Base-by-base conservation (phyloP, 495 filamentous ascomycete genomes). In the Neurospora sp. region DNA sequence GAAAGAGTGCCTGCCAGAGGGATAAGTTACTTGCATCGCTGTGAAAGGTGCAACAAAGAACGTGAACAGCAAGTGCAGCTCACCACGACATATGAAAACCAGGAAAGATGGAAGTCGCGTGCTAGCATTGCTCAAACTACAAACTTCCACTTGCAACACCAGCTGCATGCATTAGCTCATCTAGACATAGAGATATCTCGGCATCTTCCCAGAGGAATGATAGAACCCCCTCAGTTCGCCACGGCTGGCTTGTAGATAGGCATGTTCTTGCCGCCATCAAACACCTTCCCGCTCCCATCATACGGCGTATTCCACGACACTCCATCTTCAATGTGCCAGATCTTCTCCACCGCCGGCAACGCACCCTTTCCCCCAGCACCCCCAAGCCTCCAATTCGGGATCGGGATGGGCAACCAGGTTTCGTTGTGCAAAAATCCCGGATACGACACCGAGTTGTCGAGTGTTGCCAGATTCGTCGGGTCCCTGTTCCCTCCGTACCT, bases 401-500 rank as follows among this genome's bases (percentile, higher is more conserved):
- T 73, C 7, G 86, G 85, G 39, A 85, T 80, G 3, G 80, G 76
- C 12, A 75, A 38, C 1, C 39, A 69, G 3, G 78, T 69, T 31
- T 82, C 78, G 70, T 80, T 76, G 75, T 84, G 80, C 14, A 92
- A 81, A 12, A 85, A 82, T 20, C 92, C 89, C 6, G 88, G 82
- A 77, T 91, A 87, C 20, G 90, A 91, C 38, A 91, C 83, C 59
- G 88, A 81, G 77, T 91, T 90, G 73, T 92, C 87, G 69, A 90
- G 89, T 46, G 84, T 84, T 23, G 86, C 86, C 41, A 86, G 82
- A 39, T 89, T 88, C 27, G 84, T 83, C 4, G 88, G 85, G 62
- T 89, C 87, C 72, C 78, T 84, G 82, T 90, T 92, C 6, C 71
- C 89, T 9, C 70, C 74, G 77, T 90, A 91, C 48, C 87, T 88